Base-by-base conservation (phyloP, 345 rosid genomes). In the Linum tenue region DNA sequence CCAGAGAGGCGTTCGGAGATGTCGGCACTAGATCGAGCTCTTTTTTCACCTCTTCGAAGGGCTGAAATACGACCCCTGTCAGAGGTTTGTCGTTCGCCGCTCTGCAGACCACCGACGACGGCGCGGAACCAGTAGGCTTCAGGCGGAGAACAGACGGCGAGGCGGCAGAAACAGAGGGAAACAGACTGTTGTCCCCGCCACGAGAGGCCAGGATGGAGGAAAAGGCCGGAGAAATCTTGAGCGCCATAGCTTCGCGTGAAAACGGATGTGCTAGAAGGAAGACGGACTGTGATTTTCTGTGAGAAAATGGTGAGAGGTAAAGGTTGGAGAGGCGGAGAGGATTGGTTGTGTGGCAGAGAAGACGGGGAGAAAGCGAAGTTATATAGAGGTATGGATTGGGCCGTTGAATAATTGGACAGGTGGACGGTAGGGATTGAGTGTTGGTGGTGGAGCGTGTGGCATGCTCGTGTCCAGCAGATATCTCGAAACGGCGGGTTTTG, bases 31-130 rank as follows among this genome's bases (percentile, higher is more conserved):
- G 64, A 9, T 73, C 78, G 39, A 37, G 77, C 2, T 83, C 90
- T 67, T 74, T 85, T 80, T 90, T 87, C 17, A 90, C 81, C 76
- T 90, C 97, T 69, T 85, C 91, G 53, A 90, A 85, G 0, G 97
- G 95, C 74, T 82, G 76, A 42, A 90, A 90, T 5, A 90, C 70
- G 0, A 90, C 81, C 2, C 94, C 91, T 0, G 89, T 84, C 57
- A 85, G 77, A 31, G 77, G 65, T 60, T 63, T 59, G 66, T 56
- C 38, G 2, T 62, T 41, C 8, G 69, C 89, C 1, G 63, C 64
- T 1, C 14, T 9, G 53, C 14, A 9, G 53, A 48, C 53, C 53
- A 3, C 53, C 53, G 53, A 9, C 14, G 53, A 15, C 53, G 53
- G 79, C 36, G 0, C 31, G 83, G 79, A 31, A 78, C 69, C 38